Percentiles rank a stretch among this genome's conserved stretches.
Conservation (phyloP, 805 yeast species). For the Candida tallmaniae region DNA sequence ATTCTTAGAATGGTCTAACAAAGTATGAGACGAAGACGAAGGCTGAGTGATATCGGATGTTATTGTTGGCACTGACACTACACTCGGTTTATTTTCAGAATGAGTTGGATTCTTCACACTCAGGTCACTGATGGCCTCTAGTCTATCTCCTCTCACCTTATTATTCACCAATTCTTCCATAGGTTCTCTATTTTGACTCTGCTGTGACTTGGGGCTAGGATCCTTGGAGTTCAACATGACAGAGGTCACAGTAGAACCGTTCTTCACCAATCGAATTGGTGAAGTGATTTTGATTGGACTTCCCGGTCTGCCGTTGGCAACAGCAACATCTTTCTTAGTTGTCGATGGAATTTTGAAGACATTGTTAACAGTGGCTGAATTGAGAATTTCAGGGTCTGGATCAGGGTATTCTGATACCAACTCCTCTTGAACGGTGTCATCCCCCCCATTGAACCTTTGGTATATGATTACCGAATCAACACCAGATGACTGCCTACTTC, state of each 20-base stretch:
- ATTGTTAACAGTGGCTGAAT: slow-evolving; percentile 14
- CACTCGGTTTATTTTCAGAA: slow-evolving; percentile 16
- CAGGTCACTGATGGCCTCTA: slow-evolving; percentile 1
- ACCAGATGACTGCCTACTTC: slow-evolving; percentile 3
- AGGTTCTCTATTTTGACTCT: not conserved
- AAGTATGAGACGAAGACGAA: slow-evolving; percentile 12
- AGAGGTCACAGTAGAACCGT: slow-evolving; percentile 23
- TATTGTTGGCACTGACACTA: slow-evolving; percentile 31
- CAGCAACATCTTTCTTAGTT: slow-evolving; percentile 1
- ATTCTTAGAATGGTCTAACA: slow-evolving; percentile 9
- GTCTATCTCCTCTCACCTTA: slow-evolving; percentile 17
- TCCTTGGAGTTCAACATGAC: slow-evolving; percentile 12
- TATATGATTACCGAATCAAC: slow-evolving; percentile 11
- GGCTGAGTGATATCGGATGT: slow-evolving; percentile 12
- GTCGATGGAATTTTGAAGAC: slow-evolving; percentile 28
- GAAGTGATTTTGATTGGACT: slow-evolving; percentile 33
- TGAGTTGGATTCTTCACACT: not conserved
- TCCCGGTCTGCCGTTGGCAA: slow-evolving; percentile 6
- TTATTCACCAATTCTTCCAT: slow-evolving; percentile 17
- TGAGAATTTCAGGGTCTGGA: slow-evolving; percentile 27
- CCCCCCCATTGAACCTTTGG: slow-evolving; percentile 1
- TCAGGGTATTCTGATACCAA: slow-evolving; percentile 22
- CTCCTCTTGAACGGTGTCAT: slow-evolving; percentile 2
- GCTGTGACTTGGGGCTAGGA: not conserved
- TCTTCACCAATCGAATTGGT: slow-evolving; percentile 31